Conservation (phyloP, 169 alveolate genomes). For the Cryptosporidium ubiquitum region DNA sequence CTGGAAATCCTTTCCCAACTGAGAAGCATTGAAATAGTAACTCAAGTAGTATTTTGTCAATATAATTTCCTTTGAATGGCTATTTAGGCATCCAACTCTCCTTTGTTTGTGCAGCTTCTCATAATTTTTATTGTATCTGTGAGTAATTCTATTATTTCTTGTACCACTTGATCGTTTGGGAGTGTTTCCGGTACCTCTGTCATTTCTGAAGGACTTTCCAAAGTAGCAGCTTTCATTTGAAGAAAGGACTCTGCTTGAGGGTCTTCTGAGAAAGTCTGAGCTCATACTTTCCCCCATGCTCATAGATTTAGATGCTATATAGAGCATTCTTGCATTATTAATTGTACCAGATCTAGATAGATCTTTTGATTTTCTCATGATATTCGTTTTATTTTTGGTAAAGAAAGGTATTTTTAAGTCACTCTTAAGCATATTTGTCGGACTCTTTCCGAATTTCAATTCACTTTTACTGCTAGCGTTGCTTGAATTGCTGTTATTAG, state of each 20-base stretch:
- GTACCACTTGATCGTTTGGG: neutral
- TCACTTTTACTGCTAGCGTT: neutral
- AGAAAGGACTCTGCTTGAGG: neutral
- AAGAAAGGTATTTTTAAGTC: neutral
- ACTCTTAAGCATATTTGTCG: neutral
- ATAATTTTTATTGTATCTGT: conserved; percentile 45
- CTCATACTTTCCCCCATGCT: neutral
- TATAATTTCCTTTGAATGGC: conserved; percentile 21
- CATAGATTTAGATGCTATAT: neutral
- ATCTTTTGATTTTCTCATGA: neutral
- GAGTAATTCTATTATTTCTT: neutral
- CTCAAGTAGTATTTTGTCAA: conserved; percentile 24
- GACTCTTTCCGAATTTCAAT: neutral
- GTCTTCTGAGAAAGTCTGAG: neutral
- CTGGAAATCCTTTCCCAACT: neutral
- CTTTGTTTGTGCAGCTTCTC: conserved; percentile 64
- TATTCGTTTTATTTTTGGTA: neutral
- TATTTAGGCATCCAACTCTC: neutral
- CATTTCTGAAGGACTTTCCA: neutral
- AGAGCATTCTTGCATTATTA: neutral
- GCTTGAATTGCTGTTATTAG: neutral
- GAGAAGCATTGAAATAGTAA: neutral
- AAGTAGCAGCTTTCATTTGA: neutral
- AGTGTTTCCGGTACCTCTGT: neutral
- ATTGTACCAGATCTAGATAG: neutral